These are phyloP conservation scores for Claviceps sorghi DNA, from an alignment of 2,329 filamentous ascomycete genomes.

Conservation along the genomic window DNA sequence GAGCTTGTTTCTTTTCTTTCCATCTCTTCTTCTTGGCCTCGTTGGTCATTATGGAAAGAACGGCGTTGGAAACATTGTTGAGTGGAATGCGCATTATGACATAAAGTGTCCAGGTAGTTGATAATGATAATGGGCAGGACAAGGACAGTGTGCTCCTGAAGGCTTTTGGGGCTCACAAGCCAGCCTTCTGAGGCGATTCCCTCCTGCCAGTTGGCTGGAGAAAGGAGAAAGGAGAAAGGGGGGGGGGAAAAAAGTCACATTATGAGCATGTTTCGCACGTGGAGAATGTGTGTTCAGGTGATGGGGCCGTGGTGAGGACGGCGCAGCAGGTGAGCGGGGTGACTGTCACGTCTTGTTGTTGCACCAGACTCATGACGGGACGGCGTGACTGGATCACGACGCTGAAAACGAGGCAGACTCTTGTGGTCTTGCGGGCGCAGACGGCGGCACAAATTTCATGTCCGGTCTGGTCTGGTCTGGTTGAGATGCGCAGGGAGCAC, in stretches of 20 bases:
- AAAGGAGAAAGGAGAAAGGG: too few relatives aligned
- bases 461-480: too few relatives aligned
- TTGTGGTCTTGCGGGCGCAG: too few relatives aligned
- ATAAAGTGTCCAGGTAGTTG: slow-evolving; percentile 6
- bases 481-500: too few relatives aligned
- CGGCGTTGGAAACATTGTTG: slow-evolving; percentile 5
- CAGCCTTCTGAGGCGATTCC: too few relatives aligned
- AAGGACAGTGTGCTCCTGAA: neutral
- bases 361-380: neutral
- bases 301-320: neutral
- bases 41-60: neutral
- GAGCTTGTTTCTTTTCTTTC: neutral
- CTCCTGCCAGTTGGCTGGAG: neutral
- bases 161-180: neutral
- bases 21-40: neutral
- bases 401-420: neutral
- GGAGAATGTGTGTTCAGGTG: neutral
- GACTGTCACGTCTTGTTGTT: neutral
- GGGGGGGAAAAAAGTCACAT: neutral
- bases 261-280: neutral
- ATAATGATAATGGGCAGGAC: slow-evolving; percentile 9
- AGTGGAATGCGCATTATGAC: slow-evolving; percentile 3
- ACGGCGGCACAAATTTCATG: too few relatives aligned
- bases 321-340: neutral
- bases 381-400: neutral